Base-by-base conservation (phyloP, 441 rosid genomes). In the Isatis lusitanica region DNA sequence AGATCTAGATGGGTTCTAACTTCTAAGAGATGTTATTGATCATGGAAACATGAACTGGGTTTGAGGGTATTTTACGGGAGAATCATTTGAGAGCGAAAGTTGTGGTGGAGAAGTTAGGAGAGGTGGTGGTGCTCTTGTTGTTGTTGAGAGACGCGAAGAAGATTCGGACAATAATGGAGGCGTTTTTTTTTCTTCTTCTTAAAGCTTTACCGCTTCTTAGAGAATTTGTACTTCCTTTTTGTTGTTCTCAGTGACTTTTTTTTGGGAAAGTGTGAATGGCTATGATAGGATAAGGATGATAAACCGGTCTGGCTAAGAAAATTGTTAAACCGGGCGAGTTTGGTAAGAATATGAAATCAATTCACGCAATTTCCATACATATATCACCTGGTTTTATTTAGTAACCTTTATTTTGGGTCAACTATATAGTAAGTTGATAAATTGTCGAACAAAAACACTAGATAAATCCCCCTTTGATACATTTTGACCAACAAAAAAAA, bases 91-190 rank as follows among this genome's bases (percentile, higher is more conserved):
- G 35, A 33, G 15, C 28, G 11, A 18, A 40, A 51, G 46, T 47
- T 43, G 66, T 36, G 36, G 77, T 38, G 72, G 36, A 66, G 72
- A 39, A 47, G 66, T 10, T 51, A 13, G 55, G 21, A 36, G 72
- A 66, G 9, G 71, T 42, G 46, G 47, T 59, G 33, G 38, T 38
- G 62, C 1, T 47, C 30, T 11, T 55, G 61, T 74, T 66, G 67
- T 74, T 70, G 79, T 57, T 69, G 70, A 70, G 60, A 69, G 71
- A 64, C 66, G 61, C 75, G 47, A 70, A 76, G 58, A 76, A 76
- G 76, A 71, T 76, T 70, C 80, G 62, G 60, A 76, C 67, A 70
- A 70, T 40, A 48, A 76, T 69, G 64, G 58, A 57, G 67, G 44
- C 36, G 36, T 7, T n/a, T 40, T 16, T 52, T 28, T 15, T 12